These are phyloP conservation scores for Tuber borchii DNA, from an alignment of 495 filamentous ascomycete species.

Conservation along the genomic window DNA sequence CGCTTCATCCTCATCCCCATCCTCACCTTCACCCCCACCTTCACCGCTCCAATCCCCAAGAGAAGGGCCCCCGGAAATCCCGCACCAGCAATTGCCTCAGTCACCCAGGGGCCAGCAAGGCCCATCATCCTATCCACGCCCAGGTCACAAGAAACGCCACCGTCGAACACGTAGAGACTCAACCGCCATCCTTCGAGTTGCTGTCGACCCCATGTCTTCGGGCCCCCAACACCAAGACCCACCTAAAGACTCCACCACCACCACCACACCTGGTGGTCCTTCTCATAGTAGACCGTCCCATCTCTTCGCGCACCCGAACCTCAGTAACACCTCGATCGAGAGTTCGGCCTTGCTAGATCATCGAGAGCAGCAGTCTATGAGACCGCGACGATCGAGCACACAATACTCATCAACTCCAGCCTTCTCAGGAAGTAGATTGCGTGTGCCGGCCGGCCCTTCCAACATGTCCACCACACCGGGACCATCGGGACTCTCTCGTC, in stretches of 20 bases:
- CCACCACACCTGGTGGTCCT: background rate
- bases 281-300: slow-evolving; percentile 8
- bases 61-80: background rate
- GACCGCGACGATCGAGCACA: slow-evolving; percentile 54
- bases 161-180: slow-evolving; percentile 24
- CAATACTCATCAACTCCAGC: slow-evolving; percentile 23
- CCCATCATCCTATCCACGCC: background rate
- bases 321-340: slow-evolving; percentile 75
- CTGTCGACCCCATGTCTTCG: slow-evolving; percentile 9
- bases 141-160: slow-evolving; percentile 10
- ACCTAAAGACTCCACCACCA: slow-evolving; percentile 8
- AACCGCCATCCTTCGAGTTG: slow-evolving; percentile 26
- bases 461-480: slow-evolving; percentile 7
- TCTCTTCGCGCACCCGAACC: slow-evolving; percentile 44
- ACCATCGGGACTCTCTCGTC: slow-evolving; percentile 28
- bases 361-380: slow-evolving; percentile 65
- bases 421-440: slow-evolving; percentile 20
- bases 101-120: background rate
- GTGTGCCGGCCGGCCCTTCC: slow-evolving; percentile 13
- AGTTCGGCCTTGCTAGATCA: slow-evolving; percentile 76
- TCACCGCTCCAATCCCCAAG: background rate
- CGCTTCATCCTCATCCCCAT: background rate
- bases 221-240: slow-evolving; percentile 2
- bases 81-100: background rate
- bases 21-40: background rate